Conservation (phyloP, 305 asterid genomes). For the Petunia hybrid region DNA sequence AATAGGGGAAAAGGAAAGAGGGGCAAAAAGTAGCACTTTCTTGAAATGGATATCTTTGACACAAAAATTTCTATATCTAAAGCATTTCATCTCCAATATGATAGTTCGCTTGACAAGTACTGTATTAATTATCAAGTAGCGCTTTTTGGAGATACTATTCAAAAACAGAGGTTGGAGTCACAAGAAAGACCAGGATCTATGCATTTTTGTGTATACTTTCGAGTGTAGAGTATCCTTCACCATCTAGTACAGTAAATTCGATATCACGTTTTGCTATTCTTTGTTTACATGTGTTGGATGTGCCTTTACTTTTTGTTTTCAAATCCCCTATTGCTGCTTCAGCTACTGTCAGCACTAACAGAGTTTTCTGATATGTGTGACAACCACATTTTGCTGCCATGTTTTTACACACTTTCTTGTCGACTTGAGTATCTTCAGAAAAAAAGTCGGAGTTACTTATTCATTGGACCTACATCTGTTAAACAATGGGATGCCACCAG, state of each 20-base stretch:
- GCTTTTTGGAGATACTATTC: not conserved
- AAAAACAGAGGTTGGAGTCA: not conserved
- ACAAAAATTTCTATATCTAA: not conserved
- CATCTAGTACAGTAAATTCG: not conserved
- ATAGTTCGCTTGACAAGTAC: not conserved
- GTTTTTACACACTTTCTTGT: not conserved
- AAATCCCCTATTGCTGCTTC: constrained; percentile 9
- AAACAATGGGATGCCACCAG: not conserved
- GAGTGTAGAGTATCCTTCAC: not conserved
- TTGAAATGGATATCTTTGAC: not conserved
- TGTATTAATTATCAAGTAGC: not conserved
- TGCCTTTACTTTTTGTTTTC: not conserved
- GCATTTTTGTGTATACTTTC: not conserved
- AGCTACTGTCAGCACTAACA: not conserved
- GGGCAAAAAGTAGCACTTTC: not conserved
- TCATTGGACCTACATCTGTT: not conserved
- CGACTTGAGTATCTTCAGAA: not conserved
- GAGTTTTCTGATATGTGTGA: not conserved
- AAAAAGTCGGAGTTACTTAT: not conserved
- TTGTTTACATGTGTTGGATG: not conserved
- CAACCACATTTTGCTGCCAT: not conserved
- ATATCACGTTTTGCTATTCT: not conserved
- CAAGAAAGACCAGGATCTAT: not conserved
- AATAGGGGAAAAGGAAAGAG: not conserved
- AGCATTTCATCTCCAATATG: not conserved